Conservation (phyloP, 352 stramenopile species). For the Thraustotheca clavata region DNA sequence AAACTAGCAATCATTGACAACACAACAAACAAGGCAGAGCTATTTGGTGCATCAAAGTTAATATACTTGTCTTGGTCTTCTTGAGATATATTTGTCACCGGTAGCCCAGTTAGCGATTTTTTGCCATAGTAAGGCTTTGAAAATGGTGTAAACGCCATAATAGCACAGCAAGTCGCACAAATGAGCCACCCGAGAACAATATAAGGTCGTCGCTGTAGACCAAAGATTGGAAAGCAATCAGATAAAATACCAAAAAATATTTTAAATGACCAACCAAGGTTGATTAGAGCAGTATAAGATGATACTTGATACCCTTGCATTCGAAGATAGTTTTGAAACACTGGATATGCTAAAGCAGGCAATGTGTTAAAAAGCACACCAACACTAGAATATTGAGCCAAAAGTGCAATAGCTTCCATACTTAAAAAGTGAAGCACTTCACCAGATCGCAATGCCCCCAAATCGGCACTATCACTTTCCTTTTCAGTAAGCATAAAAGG, state of each 20-base stretch:
- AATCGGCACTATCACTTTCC: not conserved
- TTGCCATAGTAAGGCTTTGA: slow-evolving; percentile 34
- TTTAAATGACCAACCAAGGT: slow-evolving; percentile 44
- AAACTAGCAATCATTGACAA: slow-evolving; percentile 61
- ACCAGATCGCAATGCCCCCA: slow-evolving; percentile 26
- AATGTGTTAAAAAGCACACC: slow-evolving; percentile 60
- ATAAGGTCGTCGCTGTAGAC: slow-evolving; percentile 45
- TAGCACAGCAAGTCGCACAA: slow-evolving; percentile 24
- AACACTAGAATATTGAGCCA: slow-evolving; percentile 62
- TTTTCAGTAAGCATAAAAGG: not conserved
- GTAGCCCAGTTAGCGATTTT: slow-evolving; percentile 26
- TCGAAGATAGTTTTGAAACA: slow-evolving; percentile 63
- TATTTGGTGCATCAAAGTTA: slow-evolving; percentile 33
- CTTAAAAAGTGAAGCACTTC: slow-evolving; percentile 24
- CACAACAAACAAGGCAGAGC: slow-evolving; percentile 41
- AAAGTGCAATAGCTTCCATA: slow-evolving; percentile 32
- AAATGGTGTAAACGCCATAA: slow-evolving; percentile 39
- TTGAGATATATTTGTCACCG: slow-evolving; percentile 25
- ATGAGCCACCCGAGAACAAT: slow-evolving; percentile 49
- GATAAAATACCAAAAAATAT: slow-evolving; percentile 36
- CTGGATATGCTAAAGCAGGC: slow-evolving; percentile 54
- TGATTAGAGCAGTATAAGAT: slow-evolving; percentile 40
- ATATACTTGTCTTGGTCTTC: slow-evolving; percentile 28
- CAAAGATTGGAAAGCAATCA: slow-evolving; percentile 45
- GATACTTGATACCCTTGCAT: slow-evolving; percentile 50